These are phyloP conservation scores for Russula lepida DNA, from an alignment of 768 basidiomycete genomes.

Conservation along the genomic window DNA sequence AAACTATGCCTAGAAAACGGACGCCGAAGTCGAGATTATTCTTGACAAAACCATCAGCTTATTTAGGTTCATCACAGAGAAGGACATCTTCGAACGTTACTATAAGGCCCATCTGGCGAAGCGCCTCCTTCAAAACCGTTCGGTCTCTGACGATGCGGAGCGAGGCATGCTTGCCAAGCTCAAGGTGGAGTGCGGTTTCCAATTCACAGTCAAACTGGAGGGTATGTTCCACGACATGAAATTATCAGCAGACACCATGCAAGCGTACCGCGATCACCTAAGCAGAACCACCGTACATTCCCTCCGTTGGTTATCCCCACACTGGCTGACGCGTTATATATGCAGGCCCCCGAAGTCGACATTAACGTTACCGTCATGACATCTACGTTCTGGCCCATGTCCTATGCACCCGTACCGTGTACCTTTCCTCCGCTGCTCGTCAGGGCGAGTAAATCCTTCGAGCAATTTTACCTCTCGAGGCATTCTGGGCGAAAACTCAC, in stretches of 20 bases:
- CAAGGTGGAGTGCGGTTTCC: conserved; percentile 91
- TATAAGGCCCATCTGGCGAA: conserved; percentile 96
- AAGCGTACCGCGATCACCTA: conserved; percentile 58
- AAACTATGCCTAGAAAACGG: conserved; percentile 69
- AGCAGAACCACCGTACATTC: conserved; percentile 51
- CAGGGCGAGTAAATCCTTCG: conserved; percentile 65
- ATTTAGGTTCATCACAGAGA: conserved; percentile 90
- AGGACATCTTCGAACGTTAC: conserved; percentile 96
- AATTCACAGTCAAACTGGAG: conserved; percentile 96
- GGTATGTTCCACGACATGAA: conserved; percentile 99
- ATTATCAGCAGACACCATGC: conserved; percentile 73
- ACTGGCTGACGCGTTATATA: conserved; percentile 8
- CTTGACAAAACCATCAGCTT: conserved; percentile 95
- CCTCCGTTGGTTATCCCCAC: background rate
- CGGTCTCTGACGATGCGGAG: conserved; percentile 95
- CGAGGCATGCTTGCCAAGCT: conserved; percentile 95
- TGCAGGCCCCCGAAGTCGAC: conserved; percentile 65
- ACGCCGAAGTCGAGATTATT: conserved; percentile 79
- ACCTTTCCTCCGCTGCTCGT: conserved; percentile 57
- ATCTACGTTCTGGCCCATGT: conserved; percentile 92
- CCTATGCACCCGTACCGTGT: conserved; percentile 55
- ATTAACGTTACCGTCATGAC: conserved; percentile 91
- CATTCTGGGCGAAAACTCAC: conserved; percentile 87
- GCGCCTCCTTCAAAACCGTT: conserved; percentile 77
- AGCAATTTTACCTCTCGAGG: conserved; percentile 80